Base-by-base conservation (phyloP, 2,329 filamentous ascomycete species). In the Thermothelomyces thermophilus region DNA sequence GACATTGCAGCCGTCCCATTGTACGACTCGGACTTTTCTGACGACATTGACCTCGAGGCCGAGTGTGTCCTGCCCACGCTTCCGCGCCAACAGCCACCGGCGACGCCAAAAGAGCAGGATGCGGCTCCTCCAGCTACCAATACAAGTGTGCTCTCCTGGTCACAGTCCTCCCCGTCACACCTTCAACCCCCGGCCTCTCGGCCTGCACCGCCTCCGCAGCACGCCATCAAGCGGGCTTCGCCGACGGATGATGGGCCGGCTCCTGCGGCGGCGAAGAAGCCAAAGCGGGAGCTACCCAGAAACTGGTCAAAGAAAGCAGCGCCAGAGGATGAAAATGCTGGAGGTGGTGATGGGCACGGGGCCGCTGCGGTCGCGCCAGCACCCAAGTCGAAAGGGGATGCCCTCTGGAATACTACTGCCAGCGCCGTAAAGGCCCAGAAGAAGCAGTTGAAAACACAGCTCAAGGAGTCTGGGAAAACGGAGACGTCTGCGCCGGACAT, bases 1-100 rank as follows among this genome's bases (percentile, higher is more conserved):
- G 56, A 34, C 17, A 2, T 19, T 16, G 13, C 31, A 7, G 11
- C 57, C n/a, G 77, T 86, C 86, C 9, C 79, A 77, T 53, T 86
- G 90, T 79, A 82, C 52, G 86, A 90, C 55, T 83, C 91, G 59
- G 90, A 95, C 62, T 93, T 95, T 58, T 88, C 89, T 60, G 87
- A 91, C 63, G 90, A 95, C 58, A 77, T 84, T 17, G 79, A 89
- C 48, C 72, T 95, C 20, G 86, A 87, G 54, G 67, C 86, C 17
- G 78, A 90, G 55, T 66, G 72, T 1, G 71, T 76, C 2, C 72
- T 80, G 3, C 73, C 73, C 7, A 49, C 62, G 10, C 60, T 55
- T 48, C 59, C 52, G 51, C 58, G 51, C 35, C 54, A 24, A 26
- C 60, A n/a, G 56, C 58, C 48, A 5, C 42, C 39, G 11, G 16